Percentiles rank a stretch among this genome's conserved stretches.
Evolutionary conservation across 2,329 filamentous ascomycete species (phyloP).

Genomic region (Arthrobotrys conoides): DNA sequence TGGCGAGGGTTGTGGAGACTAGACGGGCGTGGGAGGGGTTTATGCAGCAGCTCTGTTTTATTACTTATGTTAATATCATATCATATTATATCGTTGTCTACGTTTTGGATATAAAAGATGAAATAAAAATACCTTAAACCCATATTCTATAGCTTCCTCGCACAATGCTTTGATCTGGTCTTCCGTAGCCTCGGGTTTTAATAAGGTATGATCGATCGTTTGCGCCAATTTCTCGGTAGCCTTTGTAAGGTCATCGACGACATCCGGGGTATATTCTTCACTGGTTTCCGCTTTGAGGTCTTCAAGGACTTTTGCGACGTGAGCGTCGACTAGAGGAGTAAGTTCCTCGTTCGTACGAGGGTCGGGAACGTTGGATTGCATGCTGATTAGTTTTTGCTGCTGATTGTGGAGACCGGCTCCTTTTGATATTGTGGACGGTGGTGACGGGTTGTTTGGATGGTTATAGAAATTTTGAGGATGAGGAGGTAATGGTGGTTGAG

Average conservation of each 20-base stretch:
- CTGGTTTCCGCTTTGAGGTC: not conserved
- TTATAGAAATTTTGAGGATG: not conserved
- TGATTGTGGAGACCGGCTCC: not conserved
- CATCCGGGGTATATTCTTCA: slow-evolving; percentile 43
- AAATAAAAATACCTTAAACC: slow-evolving; percentile 61
- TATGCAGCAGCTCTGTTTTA: slow-evolving; percentile 63
- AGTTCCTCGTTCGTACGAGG: slow-evolving; percentile 43
- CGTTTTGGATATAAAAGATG: not conserved
- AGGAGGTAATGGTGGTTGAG: not conserved
- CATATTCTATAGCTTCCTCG: slow-evolving; percentile 63
- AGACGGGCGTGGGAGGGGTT: slow-evolving; percentile 61
- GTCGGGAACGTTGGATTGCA: slow-evolving; percentile 2
- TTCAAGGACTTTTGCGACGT: slow-evolving; percentile 60
- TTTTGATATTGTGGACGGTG: not conserved
- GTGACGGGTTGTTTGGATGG: no score
- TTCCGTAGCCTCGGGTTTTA: slow-evolving; percentile 63
- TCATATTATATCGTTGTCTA: not conserved
- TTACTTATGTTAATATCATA: not conserved
- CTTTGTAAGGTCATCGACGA: slow-evolving; percentile 57
- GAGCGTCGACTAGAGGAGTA: slow-evolving; percentile 60
- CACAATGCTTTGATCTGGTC: slow-evolving; percentile 62
- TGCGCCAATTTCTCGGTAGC: slow-evolving; percentile 57
- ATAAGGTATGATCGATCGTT: slow-evolving; percentile 63
- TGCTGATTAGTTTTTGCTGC: slow-evolving; percentile 6
- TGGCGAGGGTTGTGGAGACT: slow-evolving; percentile 41